Conservation (phyloP, 1,284 basidiomycete species). For the Irpex rosettiformis region DNA sequence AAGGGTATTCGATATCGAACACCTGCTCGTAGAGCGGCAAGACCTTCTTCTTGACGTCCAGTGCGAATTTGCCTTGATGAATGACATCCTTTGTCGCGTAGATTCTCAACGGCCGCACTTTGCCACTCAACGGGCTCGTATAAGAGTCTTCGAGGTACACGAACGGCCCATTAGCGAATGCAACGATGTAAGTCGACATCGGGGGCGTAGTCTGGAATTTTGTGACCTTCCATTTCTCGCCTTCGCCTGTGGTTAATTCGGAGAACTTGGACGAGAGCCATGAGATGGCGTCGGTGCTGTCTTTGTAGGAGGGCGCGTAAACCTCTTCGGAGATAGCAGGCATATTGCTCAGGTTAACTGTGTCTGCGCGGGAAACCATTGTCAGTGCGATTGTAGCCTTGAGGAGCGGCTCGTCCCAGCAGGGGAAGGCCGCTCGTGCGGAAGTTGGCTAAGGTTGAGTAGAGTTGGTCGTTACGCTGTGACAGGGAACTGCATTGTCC, state of each 20-base stretch:
- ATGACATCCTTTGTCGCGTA: constrained; percentile 89
- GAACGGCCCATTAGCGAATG: constrained; percentile 88
- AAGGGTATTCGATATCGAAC: constrained; percentile 87
- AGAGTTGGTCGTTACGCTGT: background rate
- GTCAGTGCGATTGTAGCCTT: constrained; percentile 87
- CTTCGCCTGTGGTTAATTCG: constrained; percentile 15
- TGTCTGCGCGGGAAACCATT: constrained; percentile 79
- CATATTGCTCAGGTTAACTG: constrained; percentile 88
- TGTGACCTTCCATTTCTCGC: constrained; percentile 76
- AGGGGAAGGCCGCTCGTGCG: constrained; percentile 81
- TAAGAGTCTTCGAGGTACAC: constrained; percentile 74
- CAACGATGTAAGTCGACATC: constrained; percentile 92
- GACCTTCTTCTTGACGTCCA: constrained; percentile 87
- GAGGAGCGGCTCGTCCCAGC: constrained; percentile 92
- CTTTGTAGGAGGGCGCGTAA: constrained; percentile 24
- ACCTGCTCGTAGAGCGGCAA: constrained; percentile 93
- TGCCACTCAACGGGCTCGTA: constrained; percentile 79
- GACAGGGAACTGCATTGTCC: background rate
- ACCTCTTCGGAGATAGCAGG: constrained; percentile 54
- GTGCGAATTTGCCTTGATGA: constrained; percentile 77
- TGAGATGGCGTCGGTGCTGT: constrained; percentile 15
- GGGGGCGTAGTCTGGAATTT: constrained; percentile 74
- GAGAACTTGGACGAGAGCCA: constrained; percentile 25
- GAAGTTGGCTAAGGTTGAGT: constrained; percentile 78
- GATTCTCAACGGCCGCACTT: constrained; percentile 80